Evolutionary conservation across 2,329 filamentous ascomycete species (phyloP).

Genomic region (Fusarium hainanense): DNA sequence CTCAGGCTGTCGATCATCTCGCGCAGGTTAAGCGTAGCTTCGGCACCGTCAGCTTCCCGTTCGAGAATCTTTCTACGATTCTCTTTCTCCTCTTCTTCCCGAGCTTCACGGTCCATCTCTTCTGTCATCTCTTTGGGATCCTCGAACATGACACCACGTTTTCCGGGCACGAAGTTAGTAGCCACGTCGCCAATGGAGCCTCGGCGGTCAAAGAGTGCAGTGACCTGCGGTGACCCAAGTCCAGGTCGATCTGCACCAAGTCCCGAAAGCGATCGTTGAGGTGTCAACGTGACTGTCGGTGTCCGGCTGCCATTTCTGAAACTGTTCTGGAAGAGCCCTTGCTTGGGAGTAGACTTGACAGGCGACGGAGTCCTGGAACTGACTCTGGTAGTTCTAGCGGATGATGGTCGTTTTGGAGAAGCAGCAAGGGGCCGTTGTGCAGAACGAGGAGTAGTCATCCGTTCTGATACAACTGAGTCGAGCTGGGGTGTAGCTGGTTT

Average conservation of each 20-base stretch:
- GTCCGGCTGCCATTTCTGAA: constrained; percentile 66
- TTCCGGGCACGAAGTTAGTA: constrained; percentile 69
- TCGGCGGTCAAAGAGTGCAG: constrained; percentile 76
- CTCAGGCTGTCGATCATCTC: constrained; percentile 83
- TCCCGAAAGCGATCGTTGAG: constrained; percentile 69
- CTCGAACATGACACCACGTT: constrained; percentile 67
- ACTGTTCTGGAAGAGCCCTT: constrained; percentile 65
- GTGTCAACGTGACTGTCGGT: constrained; percentile 70
- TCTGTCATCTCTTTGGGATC: constrained; percentile 71
- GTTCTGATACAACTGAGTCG: constrained; percentile 26
- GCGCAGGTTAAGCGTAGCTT: constrained; percentile 74
- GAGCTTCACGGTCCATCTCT: constrained; percentile 70
- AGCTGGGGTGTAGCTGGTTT: constrained; percentile 43
- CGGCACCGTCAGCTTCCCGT: constrained; percentile 59
- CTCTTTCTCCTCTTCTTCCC: constrained; percentile 70
- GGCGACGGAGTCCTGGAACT: constrained; percentile 42
- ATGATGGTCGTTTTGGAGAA: constrained; percentile 35
- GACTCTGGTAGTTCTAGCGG: constrained; percentile 18
- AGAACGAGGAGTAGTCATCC: constrained; percentile 19
- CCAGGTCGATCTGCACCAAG: constrained; percentile 76
- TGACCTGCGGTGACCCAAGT: constrained; percentile 79
- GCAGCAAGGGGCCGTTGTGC: constrained; percentile 27
- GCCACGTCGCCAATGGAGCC: constrained; percentile 77
- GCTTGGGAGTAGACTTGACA: constrained; percentile 42
- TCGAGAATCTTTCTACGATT: constrained; percentile 67